Conservation (phyloP, 2,329 filamentous ascomycete genomes). For the Calcarisporium arbuscula region DNA sequence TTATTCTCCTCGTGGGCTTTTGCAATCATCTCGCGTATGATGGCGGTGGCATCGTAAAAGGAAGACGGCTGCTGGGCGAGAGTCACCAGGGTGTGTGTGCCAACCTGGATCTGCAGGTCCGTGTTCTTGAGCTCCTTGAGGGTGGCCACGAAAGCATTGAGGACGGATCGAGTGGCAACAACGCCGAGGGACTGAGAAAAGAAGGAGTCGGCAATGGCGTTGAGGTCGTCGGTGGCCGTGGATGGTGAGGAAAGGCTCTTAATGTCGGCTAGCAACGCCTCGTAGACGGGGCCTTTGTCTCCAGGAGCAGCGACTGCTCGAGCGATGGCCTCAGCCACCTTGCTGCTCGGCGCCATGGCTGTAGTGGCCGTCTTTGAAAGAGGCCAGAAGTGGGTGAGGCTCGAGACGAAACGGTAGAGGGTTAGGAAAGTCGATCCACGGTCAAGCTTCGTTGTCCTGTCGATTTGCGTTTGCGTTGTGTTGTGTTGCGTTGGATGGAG, state of each 20-base stretch:
- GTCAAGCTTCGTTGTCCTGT: too few relatives aligned
- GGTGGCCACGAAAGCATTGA: slow-evolving; percentile 57
- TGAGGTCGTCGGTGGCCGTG: slow-evolving; percentile 49
- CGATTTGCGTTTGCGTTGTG: too few relatives aligned
- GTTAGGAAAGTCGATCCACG: too few relatives aligned
- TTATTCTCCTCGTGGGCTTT: slow-evolving; percentile 77
- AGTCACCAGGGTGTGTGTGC: slow-evolving; percentile 62
- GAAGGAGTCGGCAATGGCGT: slow-evolving; percentile 60
- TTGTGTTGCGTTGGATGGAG: too few relatives aligned
- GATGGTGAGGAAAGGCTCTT: slow-evolving; percentile 32
- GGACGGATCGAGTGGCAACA: slow-evolving; percentile 66
- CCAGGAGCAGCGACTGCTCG: slow-evolving; percentile 27
- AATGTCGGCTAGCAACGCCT: slow-evolving; percentile 38
- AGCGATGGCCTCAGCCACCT: slow-evolving; percentile 38
- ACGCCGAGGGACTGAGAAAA: slow-evolving; percentile 66
- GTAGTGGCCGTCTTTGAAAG: too few relatives aligned
- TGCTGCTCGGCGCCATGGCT: slow-evolving; percentile 31
- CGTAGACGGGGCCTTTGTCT: slow-evolving; percentile 41
- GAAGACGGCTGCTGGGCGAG: slow-evolving; percentile 56
- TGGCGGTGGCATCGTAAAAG: slow-evolving; percentile 78
- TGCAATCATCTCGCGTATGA: slow-evolving; percentile 74
- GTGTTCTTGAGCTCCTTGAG: slow-evolving; percentile 56
- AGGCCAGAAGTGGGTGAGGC: too few relatives aligned
- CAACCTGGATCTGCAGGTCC: slow-evolving; percentile 68
- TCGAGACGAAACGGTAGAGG: too few relatives aligned